phyloP scores from a whole-genome alignment of 768 basidiomycete species.

The Leccinum imitatum region DNA sequence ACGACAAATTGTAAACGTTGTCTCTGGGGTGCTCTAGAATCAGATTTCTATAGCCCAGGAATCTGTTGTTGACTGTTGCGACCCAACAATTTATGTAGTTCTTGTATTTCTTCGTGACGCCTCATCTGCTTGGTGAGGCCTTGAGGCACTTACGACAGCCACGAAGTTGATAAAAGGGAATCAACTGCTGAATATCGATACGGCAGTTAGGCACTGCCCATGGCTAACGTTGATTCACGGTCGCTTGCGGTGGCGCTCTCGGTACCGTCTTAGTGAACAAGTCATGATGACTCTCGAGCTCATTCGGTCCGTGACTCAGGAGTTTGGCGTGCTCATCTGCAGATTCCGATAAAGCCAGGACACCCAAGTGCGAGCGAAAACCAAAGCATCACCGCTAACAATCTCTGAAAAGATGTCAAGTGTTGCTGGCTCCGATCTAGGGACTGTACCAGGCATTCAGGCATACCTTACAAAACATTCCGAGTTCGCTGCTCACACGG shows the following conservation, averaged over 20 bases:
- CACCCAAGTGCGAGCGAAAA: neutral
- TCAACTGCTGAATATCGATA: neutral
- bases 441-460: constrained; percentile 31
- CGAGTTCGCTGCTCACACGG: constrained; percentile 41
- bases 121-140: neutral
- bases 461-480: constrained; percentile 48
- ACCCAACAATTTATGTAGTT: constrained; percentile 15
- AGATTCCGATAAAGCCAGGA: constrained; percentile 3
- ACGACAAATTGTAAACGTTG: constrained; percentile 78
- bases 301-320: constrained; percentile 14
- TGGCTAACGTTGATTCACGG: neutral
- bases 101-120: constrained; percentile 11
- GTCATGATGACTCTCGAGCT: neutral
- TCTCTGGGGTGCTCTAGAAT: constrained; percentile 5
- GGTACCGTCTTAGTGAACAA: constrained; percentile 4
- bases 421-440: constrained; percentile 23
- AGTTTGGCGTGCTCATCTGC: neutral
- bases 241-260: neutral
- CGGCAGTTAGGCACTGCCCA: neutral
- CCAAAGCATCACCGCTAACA: neutral
- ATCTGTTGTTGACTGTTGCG: constrained; percentile 22
- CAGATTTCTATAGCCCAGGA: constrained; percentile 6
- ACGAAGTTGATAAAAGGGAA: neutral
- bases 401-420: constrained; percentile 16
- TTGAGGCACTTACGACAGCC: neutral